Base-by-base conservation (phyloP, 257 asterid genomes). In the Scutellaria galericulata region DNA sequence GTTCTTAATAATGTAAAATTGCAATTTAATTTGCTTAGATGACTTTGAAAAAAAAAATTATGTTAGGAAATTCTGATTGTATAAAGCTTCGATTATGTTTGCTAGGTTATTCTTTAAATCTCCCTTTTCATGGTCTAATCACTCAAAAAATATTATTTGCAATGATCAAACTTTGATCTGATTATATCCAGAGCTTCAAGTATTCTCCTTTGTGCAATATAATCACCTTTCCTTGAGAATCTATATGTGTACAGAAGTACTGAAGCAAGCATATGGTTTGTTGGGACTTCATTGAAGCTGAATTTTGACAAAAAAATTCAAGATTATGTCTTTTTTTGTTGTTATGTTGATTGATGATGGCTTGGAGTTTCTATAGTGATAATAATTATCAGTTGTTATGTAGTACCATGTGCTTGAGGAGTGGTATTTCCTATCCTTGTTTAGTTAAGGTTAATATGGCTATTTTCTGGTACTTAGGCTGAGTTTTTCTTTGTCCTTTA, bases 21-120 rank as follows among this genome's bases (percentile, higher is more conserved):
- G 47, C 44, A 47, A 10, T 73, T 73, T 62, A 11, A 51, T 58
- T 57, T 59, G 53, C 70, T 64, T 7, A 5, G 48, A 72, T 72
- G 53, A 42, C 53, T 53, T 39, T 44, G 0, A 18, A 18, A 18
- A 18, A 18, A 18, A 18, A 18, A 6, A 10, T 55, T 7, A 47
- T 18, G n/a, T 40, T 66, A n/a, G 64, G 71, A 58, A 14, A 41
- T 3, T 41, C 31, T 62, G 10, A 35, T 71, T 48, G 48, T 50
- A 37, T 40, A 8, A 47, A 50, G 35, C 0, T 57, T 52, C 13
- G 51, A 59, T 44, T 7, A 2, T n/a, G 53, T 70, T 71, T 62
- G 37, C 14, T 70, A 1, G 64, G 52, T 24, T 60, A 11, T 75
- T 54, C 51, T 37, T 45, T 13, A 20, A 41, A 15, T 59, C 35